Evolutionary conservation across 495 filamentous ascomycete species (phyloP).

Genomic region (Aspergillus incahuasiensis): DNA sequence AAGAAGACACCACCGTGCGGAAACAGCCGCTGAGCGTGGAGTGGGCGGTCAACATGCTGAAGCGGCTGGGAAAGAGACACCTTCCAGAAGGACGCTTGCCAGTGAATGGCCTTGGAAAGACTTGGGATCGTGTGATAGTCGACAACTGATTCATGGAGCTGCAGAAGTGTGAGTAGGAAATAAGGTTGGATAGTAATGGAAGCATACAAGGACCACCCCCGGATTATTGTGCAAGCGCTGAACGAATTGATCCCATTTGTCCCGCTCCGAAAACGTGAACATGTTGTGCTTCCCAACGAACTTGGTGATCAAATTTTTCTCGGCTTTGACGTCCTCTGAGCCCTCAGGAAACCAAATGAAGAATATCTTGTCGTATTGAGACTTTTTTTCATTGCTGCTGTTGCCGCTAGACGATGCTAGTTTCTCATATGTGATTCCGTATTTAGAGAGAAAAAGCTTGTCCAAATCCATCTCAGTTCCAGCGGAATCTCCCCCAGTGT

Average conservation of each 20-base stretch:
- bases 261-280: slow-evolving; percentile 30
- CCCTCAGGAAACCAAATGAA: slow-evolving; percentile 36
- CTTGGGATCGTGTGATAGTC: slow-evolving; percentile 26
- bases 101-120: slow-evolving; percentile 21
- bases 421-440: slow-evolving; percentile 18
- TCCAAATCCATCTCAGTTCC: slow-evolving; percentile 5
- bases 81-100: slow-evolving; percentile 33
- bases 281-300: slow-evolving; percentile 28
- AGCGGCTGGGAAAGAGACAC: slow-evolving; percentile 29
- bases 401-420: slow-evolving; percentile 16
- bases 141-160: slow-evolving; percentile 41
- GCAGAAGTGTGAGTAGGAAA: slow-evolving; percentile 11
- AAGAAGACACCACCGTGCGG: slow-evolving; percentile 53
- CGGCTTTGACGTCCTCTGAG: slow-evolving; percentile 12
- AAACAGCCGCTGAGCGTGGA: slow-evolving; percentile 49
- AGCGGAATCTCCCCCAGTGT: neutral
- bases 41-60: slow-evolving; percentile 14
- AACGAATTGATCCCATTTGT: slow-evolving; percentile 23
- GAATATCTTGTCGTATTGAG: too few relatives aligned
- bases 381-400: slow-evolving; percentile 18
- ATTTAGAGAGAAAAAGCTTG: slow-evolving; percentile 10
- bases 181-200: neutral
- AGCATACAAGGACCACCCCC: slow-evolving; percentile 41
- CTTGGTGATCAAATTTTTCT: slow-evolving; percentile 24
- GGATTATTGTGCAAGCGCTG: too few relatives aligned